These are phyloP conservation scores for Mycena chlorophos DNA, from an alignment of 768 basidiomycete species.

Conservation along the genomic window DNA sequence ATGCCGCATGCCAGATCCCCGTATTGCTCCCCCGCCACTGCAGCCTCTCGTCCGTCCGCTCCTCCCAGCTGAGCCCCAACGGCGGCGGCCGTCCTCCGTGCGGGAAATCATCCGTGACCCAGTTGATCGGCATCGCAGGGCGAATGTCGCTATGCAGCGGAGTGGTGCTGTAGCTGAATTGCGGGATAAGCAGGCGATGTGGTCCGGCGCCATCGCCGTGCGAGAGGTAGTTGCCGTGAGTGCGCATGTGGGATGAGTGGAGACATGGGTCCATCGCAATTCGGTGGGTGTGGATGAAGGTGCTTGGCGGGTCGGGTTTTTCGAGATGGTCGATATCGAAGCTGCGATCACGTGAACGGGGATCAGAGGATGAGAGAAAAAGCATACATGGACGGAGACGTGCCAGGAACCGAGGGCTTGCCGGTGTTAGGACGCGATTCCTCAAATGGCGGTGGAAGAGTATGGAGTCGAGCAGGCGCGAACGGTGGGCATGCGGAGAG, in stretches of 20 bases:
- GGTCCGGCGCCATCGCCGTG: conserved; percentile 47
- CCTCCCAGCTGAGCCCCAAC: conserved; percentile 51
- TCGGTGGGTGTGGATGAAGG: conserved; percentile 49
- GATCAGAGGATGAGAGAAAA: background rate
- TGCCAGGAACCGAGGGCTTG: conserved; percentile 1
- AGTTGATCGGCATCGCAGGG: conserved; percentile 45
- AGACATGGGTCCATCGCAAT: conserved; percentile 48
- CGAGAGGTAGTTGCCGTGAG: conserved; percentile 54
- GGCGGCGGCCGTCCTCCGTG: conserved; percentile 15
- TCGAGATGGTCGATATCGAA: background rate
- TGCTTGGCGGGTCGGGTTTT: conserved; percentile 23
- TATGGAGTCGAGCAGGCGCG: conserved; percentile 12
- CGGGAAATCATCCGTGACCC: conserved; percentile 37
- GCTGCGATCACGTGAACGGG: background rate
- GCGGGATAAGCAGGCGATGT: conserved; percentile 43
- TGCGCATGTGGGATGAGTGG: conserved; percentile 39
- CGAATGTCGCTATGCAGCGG: conserved; percentile 55
- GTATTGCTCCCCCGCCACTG: conserved; percentile 77
- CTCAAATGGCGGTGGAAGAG: conserved; percentile 9
- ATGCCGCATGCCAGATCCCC: conserved; percentile 50
- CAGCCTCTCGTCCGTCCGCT: conserved; percentile 55
- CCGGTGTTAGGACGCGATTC: conserved; percentile 5
- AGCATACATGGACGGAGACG: background rate
- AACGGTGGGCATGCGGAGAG: conserved; percentile 19
- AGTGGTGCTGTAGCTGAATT: conserved; percentile 52